Evolutionary conservation across 148 eudicot genomes (phyloP), one percentile per base, ranked within the genome.

Genomic region (Spergularia marina): DNA sequence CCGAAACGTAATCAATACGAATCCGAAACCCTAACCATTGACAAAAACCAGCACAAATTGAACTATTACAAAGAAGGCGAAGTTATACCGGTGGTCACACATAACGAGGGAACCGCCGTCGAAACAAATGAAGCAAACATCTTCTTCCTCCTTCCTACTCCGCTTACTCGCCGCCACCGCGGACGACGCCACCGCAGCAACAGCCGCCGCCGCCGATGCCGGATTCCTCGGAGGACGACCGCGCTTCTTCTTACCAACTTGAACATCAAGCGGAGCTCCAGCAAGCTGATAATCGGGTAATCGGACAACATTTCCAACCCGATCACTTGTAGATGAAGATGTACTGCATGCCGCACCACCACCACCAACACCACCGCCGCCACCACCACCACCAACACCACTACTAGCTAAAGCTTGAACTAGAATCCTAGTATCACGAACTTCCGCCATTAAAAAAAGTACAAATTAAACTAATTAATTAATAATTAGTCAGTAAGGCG

Each of bases 71-170:
- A 30, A 30, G 36, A 2, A 30, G 36, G 36, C 36, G 30, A 17
- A 63, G 20, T 60, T 86, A 76, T 62, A 92, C 98, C 89, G 86
- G 68, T 90, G 89, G 85, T 93, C 98, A 60, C 98, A 93, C 1
- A 93, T 86, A 60, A 93, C 98, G 12, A 93, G 91, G 34, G 82
- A 85, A 40, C 98, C 98, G 4, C 98, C 98, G 78, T 93, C 98
- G 36, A 93, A 93, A 78, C 98, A 93, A 23, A 93, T 93, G 59
- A 93, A 93, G 72, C 98, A 93, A 14, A 93, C 98, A 85, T 93
- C 98, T 52, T 93, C 98, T 13, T 89, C 96, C 57, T 87, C 91
- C 73, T 82, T 84, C 76, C 61, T 77, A 71, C 51, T 78, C 86
- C 80, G 82, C 76, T 85, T 82, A 4, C 12, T 54, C 52, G 76